Conservation (phyloP, 2,329 filamentous ascomycete species). For the Scedosporium minutisporum region DNA sequence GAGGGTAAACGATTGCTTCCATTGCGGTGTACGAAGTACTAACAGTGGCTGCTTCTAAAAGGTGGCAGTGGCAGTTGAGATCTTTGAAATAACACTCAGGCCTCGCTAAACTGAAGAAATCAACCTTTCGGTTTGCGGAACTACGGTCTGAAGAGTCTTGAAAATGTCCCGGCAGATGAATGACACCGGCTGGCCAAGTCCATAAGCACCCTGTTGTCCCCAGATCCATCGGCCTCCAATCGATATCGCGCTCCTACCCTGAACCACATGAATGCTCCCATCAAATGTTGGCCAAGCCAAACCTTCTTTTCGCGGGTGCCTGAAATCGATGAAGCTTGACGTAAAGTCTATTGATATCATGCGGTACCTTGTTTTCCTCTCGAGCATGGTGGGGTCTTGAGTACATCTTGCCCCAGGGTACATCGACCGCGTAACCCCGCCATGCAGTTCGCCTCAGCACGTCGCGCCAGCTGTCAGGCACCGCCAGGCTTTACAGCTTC, state of each 20-base stretch:
- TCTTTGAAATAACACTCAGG: too few relatives aligned
- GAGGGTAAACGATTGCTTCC: too few relatives aligned
- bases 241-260: not conserved
- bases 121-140: too few relatives aligned
- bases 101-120: too few relatives aligned
- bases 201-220: not conserved
- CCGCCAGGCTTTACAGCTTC: not conserved
- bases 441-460: not conserved
- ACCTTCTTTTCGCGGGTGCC: not conserved
- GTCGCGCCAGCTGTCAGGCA: not conserved
- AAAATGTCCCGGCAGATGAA: too few relatives aligned
- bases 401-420: not conserved
- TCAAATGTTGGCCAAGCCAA: not conserved
- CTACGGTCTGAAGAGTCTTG: too few relatives aligned
- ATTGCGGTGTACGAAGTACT: too few relatives aligned
- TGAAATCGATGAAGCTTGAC: not conserved
- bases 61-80: too few relatives aligned
- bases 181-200: not conserved
- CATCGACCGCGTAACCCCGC: not conserved
- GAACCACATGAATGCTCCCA: not conserved
- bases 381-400: not conserved
- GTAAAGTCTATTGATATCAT: not conserved
- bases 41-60: too few relatives aligned
- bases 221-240: not conserved
- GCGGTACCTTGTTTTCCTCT: not conserved